A percentile compares a stretch with the other conserved stretches of the same genome.
Evolutionary conservation across 2,329 filamentous ascomycete species (phyloP).

Genomic region (Monilinia laxa): DNA sequence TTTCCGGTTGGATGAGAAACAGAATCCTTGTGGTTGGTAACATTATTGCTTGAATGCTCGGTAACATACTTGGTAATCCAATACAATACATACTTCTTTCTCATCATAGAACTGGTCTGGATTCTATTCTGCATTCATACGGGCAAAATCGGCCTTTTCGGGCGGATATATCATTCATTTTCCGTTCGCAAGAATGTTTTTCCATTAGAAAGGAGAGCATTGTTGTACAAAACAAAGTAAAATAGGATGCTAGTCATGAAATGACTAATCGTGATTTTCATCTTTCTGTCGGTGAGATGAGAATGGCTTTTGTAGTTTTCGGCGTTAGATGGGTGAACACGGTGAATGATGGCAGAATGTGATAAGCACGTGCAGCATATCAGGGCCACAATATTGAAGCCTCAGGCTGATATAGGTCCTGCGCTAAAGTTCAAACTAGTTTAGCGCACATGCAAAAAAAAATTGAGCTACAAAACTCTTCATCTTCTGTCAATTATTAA

Average conservation of each 20-base stretch:
- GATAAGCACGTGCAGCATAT: neutral
- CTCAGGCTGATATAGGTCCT: neutral
- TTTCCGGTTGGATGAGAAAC: conserved; percentile 28
- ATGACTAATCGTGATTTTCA: neutral
- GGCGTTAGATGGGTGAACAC: neutral
- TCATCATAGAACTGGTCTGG: neutral
- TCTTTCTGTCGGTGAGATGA: neutral
- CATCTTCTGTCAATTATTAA: neutral
- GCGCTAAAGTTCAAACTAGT: conserved; percentile 10
- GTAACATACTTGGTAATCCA: too few species aligned
- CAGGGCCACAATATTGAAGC: neutral
- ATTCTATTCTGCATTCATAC: neutral
- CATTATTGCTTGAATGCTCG: too few species aligned
- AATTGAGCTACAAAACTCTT: conserved; percentile 21
- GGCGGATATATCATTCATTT: conserved; percentile 19
- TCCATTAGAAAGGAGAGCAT: neutral
- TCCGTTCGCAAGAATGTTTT: conserved; percentile 21
- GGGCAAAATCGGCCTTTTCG: conserved; percentile 7
- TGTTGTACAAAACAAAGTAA: too few species aligned
- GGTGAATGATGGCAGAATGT: neutral
- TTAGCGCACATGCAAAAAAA: conserved; percentile 18
- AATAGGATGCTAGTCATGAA: too few species aligned
- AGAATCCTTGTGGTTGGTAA: neutral
- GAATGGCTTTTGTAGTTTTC: neutral
- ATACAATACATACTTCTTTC: too few species aligned